phyloP scores from a whole-genome alignment of 768 basidiomycete genomes.

The Cystofilobasidium bisporidii region DNA sequence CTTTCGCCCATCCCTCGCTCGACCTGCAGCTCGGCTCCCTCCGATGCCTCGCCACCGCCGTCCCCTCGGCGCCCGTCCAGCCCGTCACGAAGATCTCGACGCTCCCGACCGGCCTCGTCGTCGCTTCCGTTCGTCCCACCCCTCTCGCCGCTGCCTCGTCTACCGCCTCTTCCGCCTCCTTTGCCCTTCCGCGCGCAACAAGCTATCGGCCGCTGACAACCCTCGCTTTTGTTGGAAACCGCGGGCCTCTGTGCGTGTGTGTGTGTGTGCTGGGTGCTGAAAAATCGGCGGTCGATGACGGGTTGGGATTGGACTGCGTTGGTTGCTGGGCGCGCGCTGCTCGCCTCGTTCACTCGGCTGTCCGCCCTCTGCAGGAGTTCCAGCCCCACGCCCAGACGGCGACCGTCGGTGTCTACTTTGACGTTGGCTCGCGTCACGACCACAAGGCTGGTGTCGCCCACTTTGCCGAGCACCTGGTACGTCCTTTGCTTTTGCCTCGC shows the following conservation, averaged over 20 bases:
- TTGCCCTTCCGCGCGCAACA: not conserved
- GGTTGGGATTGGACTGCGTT: not conserved
- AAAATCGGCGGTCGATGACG: not conserved
- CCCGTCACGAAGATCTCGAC: slow-evolving; percentile 70
- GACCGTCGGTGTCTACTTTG: slow-evolving; percentile 99
- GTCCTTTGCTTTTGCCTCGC: not conserved
- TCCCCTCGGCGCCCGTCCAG: slow-evolving; percentile 13
- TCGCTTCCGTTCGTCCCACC: slow-evolving; percentile 56
- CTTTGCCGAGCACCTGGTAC: slow-evolving; percentile 61
- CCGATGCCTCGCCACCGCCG: slow-evolving; percentile 22
- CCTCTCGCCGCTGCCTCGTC: not conserved
- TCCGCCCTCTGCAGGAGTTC: slow-evolving; percentile 16
- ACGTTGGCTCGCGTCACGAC: slow-evolving; percentile 94
- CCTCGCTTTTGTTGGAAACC: not conserved
- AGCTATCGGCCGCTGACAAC: not conserved
- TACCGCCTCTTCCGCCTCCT: too few species aligned
- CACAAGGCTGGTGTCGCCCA: slow-evolving; percentile 92
- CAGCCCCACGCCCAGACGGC: slow-evolving; percentile 78
- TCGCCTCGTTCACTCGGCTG: not conserved
- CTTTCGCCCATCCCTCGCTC: not conserved
- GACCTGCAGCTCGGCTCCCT: not conserved
- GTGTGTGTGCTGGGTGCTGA: not conserved
- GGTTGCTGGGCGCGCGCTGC: not conserved
- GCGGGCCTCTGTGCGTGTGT: not conserved
- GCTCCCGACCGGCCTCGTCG: slow-evolving; percentile 85